Evolutionary conservation across 176 grass and related monocot genomes (phyloP).

Genomic region (Triticum urartu): DNA sequence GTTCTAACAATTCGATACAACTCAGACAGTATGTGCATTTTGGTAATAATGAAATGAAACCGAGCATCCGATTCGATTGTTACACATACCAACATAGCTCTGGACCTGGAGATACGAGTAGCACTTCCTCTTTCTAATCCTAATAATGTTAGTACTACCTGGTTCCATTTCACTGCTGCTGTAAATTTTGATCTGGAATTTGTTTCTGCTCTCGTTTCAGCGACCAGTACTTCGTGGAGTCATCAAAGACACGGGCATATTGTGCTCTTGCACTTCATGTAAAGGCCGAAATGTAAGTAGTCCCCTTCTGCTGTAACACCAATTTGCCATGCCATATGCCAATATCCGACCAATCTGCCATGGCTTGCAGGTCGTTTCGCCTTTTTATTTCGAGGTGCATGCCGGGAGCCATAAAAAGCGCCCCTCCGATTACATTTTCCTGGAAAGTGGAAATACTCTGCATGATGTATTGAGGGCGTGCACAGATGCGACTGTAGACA

Average conservation of each 20-base stretch:
- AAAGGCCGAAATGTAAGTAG: slow-evolving; percentile 56
- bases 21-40: not conserved
- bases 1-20: not conserved
- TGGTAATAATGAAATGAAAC: not conserved
- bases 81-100: not conserved
- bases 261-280: slow-evolving; percentile 64
- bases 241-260: slow-evolving; percentile 49
- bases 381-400: slow-evolving; percentile 74
- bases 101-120: not conserved
- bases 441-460: slow-evolving; percentile 66
- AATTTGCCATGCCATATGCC: not conserved
- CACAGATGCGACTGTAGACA: slow-evolving; percentile 41
- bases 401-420: slow-evolving; percentile 77
- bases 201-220: slow-evolving; percentile 55
- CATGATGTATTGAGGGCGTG: slow-evolving; percentile 56
- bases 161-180: slow-evolving; percentile 3
- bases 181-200: slow-evolving; percentile 35
- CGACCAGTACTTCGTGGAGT: slow-evolving; percentile 52
- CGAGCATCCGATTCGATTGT: too few relatives aligned
- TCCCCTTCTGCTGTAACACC: not conserved
- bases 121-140: not conserved
- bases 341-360: not conserved
- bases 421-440: slow-evolving; percentile 66
- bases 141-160: not conserved
- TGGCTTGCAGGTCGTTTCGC: slow-evolving; percentile 55